Evolutionary conservation across 108 stramenopile species (phyloP).

Genomic region (Cylindrotheca closterium): DNA sequence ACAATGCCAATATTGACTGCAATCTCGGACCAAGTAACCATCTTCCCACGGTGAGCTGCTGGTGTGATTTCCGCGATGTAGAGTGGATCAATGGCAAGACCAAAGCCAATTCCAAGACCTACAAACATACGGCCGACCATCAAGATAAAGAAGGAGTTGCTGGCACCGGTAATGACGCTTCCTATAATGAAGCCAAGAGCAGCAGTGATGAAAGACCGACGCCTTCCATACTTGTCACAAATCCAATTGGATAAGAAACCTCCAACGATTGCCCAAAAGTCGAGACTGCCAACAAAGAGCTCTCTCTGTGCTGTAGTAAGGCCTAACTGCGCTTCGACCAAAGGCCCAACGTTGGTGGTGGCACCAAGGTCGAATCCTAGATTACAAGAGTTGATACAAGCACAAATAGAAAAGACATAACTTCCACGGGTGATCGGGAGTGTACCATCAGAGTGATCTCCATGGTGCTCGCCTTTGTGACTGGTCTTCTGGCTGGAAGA

Average conservation of each 20-base stretch:
- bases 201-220: constrained; percentile 64
- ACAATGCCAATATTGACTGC: constrained; percentile 77
- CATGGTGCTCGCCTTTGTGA: constrained; percentile 50
- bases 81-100: constrained; percentile 80
- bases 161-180: constrained; percentile 38
- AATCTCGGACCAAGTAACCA: constrained; percentile 86
- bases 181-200: constrained; percentile 78
- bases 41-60: constrained; percentile 68
- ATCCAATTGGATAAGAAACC: constrained; percentile 55
- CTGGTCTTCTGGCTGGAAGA: no score
- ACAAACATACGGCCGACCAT: constrained; percentile 84
- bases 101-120: constrained; percentile 84
- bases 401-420: constrained; percentile 62
- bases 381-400: constrained; percentile 82
- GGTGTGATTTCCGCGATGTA: constrained; percentile 85
- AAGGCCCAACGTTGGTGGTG: constrained; percentile 37
- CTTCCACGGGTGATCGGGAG: constrained; percentile 27
- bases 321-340: constrained; percentile 41
- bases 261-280: constrained; percentile 77
- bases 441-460: constrained; percentile 24
- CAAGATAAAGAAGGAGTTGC: constrained; percentile 43
- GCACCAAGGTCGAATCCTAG: constrained; percentile 66
- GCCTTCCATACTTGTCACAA: constrained; percentile 62
- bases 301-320: constrained; percentile 62
- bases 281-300: constrained; percentile 70